These are phyloP conservation scores for Aspergillus ustus DNA, from an alignment of 2,329 filamentous ascomycete species.

Conservation along the genomic window DNA sequence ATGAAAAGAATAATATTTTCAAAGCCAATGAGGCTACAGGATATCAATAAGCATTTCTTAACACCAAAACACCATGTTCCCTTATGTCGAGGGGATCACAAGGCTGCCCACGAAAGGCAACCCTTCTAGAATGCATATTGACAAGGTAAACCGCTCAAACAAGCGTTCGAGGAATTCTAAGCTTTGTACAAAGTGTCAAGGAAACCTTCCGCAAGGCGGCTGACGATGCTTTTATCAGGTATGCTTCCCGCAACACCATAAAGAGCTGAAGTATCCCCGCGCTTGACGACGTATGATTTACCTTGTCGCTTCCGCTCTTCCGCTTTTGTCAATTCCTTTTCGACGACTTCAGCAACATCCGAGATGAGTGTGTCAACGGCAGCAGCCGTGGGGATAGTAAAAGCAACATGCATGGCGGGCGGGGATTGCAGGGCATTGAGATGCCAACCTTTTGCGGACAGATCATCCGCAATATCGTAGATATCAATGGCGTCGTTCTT, in stretches of 20 bases:
- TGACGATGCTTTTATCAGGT: constrained; percentile 94
- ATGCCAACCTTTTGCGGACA: constrained; percentile 88
- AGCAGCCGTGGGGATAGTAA: constrained; percentile 82
- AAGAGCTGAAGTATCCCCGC: constrained; percentile 77
- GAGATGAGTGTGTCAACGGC: constrained; percentile 78
- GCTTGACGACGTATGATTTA: constrained; percentile 56
- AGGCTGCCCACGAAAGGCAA: neutral
- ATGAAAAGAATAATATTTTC: constrained; percentile 11
- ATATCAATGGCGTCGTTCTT: constrained; percentile 74
- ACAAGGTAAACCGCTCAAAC: constrained; percentile 14
- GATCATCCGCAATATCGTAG: constrained; percentile 91
- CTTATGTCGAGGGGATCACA: constrained; percentile 14
- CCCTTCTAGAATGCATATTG: constrained; percentile 18
- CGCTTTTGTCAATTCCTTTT: constrained; percentile 79
- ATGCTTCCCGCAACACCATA: constrained; percentile 95
- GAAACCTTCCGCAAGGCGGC: constrained; percentile 87
- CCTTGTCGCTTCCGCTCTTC: constrained; percentile 68
- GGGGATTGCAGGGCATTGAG: constrained; percentile 92
- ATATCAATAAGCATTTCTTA: constrained; percentile 6
- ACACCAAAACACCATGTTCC: constrained; percentile 20
- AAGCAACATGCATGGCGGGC: constrained; percentile 89
- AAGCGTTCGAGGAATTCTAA: constrained; percentile 42
- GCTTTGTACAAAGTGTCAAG: constrained; percentile 92
- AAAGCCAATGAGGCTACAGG: constrained; percentile 2
- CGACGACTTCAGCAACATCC: constrained; percentile 66